A percentile compares a stretch with the other conserved stretches of the same genome.
Conservation (phyloP, 179 eudicot genomes). For the Silene coronaria region DNA sequence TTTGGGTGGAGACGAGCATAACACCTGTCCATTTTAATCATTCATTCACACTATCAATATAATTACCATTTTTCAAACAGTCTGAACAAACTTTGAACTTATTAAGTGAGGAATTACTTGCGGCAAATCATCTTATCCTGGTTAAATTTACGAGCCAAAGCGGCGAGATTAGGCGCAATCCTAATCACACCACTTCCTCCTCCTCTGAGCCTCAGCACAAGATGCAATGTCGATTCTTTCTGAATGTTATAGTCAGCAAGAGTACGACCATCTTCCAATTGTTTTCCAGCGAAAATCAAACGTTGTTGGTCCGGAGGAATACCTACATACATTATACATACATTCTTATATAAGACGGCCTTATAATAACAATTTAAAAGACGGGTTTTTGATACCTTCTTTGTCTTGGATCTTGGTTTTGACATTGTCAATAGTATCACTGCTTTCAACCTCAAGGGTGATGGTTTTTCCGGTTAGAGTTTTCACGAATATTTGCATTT, state of each 20-base stretch:
- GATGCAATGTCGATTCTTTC: constrained; percentile 43
- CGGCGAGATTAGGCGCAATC: constrained; percentile 42
- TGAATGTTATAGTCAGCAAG: constrained; percentile 43
- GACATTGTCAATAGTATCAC: constrained; percentile 37
- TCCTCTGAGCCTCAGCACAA: constrained; percentile 47
- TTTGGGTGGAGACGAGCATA: background rate
- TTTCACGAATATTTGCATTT: constrained; percentile 38
- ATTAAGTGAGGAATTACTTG: no score
- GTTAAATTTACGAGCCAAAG: constrained; percentile 45
- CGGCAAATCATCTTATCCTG: constrained; percentile 45
- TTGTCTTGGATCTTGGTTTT: constrained; percentile 40
- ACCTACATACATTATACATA: constrained; percentile 14
- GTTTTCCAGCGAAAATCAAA: constrained; percentile 40
- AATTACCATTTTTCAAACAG: no score
- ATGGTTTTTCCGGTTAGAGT: constrained; percentile 41
- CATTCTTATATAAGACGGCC: no score
- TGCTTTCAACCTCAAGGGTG: constrained; percentile 34
- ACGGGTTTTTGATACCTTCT: constrained; percentile 24
- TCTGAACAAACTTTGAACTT: no score
- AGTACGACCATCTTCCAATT: constrained; percentile 41
- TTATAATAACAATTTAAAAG: no score
- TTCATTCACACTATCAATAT: no score
- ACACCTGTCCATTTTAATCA: background rate
- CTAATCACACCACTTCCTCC: constrained; percentile 23
- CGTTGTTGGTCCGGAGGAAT: constrained; percentile 41